Base-by-base conservation (phyloP, 495 filamentous ascomycete genomes). In the Penicillium parvum region DNA sequence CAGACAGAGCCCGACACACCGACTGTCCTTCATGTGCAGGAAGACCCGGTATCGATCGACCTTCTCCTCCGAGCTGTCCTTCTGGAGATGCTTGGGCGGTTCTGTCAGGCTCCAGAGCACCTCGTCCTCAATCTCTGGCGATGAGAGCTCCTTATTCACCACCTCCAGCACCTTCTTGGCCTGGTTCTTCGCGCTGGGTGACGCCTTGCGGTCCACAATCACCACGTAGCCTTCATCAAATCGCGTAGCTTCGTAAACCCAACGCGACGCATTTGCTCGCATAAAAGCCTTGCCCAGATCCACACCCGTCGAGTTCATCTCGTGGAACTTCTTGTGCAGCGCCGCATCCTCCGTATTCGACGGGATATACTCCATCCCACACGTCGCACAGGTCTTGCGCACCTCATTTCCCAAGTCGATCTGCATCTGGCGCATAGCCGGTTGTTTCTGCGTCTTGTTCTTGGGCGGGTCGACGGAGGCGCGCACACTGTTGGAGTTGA, bases 281-380 rank as follows among this genome's bases (percentile, higher is more conserved):
- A 73, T 61, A 38, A 80, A 72, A 4, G 71, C 66, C 57, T 78
- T 81, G 20, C 73, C 73, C 32, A 87, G 63, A 41, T 84, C 79
- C 19, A 86, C 72, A 23, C 84, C 84, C 19, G 75, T 75, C 5
- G 74, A 66, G 38, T 82, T 82, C 68, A 79, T 78, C 27, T 74
- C 77, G 60, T 87, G 85, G 50, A 80, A 86, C 40, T 79, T 82
- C 52, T 75, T 78, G 53, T 88, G 84, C 25, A 86, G 53, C 2
- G 71, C 72, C 23, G 72, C 68, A 47, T 88, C 84, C 49, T 85
- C 82, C 28, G 67, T 64, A 16, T 79, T 77, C 0, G 81, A 84
- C 9, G 82, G 76, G 27, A 83, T 71, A 56, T 86, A 88, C 43
- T 83, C 79, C 84, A 88, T 88, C 1, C 75, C 78, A 56, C 84